Conservation (phyloP, 2,329 filamentous ascomycete species). For the Claviceps fusiformis region DNA sequence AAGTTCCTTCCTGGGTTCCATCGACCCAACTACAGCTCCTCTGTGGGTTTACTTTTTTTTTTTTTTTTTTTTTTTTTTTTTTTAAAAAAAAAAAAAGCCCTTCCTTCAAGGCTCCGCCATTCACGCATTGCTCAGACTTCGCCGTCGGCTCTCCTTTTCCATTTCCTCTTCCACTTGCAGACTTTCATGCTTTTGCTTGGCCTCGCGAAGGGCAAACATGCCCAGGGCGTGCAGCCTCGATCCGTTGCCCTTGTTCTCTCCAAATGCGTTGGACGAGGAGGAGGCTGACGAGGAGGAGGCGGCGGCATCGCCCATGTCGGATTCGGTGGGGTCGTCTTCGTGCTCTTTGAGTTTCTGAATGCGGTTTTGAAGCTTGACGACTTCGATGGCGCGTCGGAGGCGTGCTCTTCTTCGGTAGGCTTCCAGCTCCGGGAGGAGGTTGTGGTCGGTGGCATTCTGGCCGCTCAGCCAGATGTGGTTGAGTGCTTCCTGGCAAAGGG, state of each 20-base stretch:
- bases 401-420: constrained; percentile 86
- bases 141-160: constrained; percentile 32
- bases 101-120: neutral
- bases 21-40: too few relatives aligned
- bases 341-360: constrained; percentile 91
- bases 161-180: constrained; percentile 51
- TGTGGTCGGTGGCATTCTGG: constrained; percentile 84
- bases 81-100: neutral
- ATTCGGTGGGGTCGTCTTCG: constrained; percentile 69
- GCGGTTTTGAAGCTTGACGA: constrained; percentile 89
- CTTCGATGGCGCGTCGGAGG: constrained; percentile 84
- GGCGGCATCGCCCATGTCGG: constrained; percentile 53
- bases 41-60: too few relatives aligned
- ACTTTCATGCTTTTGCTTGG: constrained; percentile 63
- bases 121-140: constrained; percentile 14
- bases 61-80: too few relatives aligned
- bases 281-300: neutral
- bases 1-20: too few relatives aligned
- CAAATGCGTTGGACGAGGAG: constrained; percentile 36
- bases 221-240: constrained; percentile 8
- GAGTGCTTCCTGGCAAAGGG: constrained; percentile 49
- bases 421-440: constrained; percentile 85
- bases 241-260: constrained; percentile 3
- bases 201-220: constrained; percentile 11
- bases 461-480: constrained; percentile 82